phyloP scores from a whole-genome alignment of 2,329 filamentous ascomycete genomes.

The Pyrenophora tritici-repentis region DNA sequence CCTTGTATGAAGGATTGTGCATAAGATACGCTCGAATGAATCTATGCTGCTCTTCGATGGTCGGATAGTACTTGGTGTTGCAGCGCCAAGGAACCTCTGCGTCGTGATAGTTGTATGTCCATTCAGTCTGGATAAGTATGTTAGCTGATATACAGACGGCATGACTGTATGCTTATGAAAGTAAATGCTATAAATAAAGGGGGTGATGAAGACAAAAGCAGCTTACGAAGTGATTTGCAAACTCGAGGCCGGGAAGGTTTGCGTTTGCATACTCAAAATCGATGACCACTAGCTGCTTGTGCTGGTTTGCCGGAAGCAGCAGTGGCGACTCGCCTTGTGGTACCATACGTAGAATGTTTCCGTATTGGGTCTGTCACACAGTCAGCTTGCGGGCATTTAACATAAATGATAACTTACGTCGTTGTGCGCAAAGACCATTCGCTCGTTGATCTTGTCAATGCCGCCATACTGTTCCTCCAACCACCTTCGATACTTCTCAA shows the following conservation, averaged over 20 bases:
- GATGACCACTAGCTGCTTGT: slow-evolving; percentile 95
- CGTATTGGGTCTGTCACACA: slow-evolving; percentile 81
- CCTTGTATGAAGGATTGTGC: slow-evolving; percentile 72
- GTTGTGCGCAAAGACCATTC: slow-evolving; percentile 94
- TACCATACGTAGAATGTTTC: slow-evolving; percentile 86
- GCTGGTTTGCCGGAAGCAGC: slow-evolving; percentile 84
- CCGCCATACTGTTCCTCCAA: slow-evolving; percentile 75
- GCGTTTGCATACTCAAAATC: slow-evolving; percentile 97
- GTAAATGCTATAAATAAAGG: background rate
- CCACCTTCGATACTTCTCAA: slow-evolving; percentile 77
- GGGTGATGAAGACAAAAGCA: slow-evolving; percentile 4
- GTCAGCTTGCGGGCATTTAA: slow-evolving; percentile 12
- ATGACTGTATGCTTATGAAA: background rate
- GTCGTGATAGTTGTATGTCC: slow-evolving; percentile 97
- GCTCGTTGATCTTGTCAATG: slow-evolving; percentile 67
- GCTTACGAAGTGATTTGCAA: slow-evolving; percentile 91
- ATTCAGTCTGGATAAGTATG: slow-evolving; percentile 68
- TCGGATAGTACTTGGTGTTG: slow-evolving; percentile 74
- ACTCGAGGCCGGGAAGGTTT: slow-evolving; percentile 84
- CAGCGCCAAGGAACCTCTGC: slow-evolving; percentile 67
- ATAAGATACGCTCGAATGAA: slow-evolving; percentile 87
- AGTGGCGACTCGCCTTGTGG: slow-evolving; percentile 77
- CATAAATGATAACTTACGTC: slow-evolving; percentile 66
- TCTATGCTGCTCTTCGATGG: slow-evolving; percentile 75
- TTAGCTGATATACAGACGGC: background rate